Evolutionary conservation across 208 protist species (phyloP).

Genomic region (Endotrypanum monterogeii): DNA sequence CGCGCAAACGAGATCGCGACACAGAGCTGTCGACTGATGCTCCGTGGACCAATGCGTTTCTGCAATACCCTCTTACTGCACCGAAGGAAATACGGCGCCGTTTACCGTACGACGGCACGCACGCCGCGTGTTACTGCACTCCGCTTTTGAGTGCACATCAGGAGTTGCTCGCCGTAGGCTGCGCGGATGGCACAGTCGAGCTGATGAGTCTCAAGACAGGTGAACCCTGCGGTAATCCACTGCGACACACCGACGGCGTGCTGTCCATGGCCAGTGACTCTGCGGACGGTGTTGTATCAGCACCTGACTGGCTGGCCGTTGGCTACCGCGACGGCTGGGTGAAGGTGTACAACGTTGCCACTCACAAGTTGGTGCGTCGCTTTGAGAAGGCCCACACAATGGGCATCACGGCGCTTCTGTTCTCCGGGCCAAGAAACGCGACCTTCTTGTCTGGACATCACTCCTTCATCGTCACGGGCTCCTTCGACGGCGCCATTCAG

Average conservation of each 20-base stretch:
- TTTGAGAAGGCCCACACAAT: slow-evolving; percentile 64
- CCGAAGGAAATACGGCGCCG: slow-evolving; percentile 34
- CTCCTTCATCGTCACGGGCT: slow-evolving; percentile 57
- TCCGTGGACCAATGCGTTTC: slow-evolving; percentile 33
- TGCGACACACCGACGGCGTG: slow-evolving; percentile 61
- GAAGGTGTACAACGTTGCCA: slow-evolving; percentile 76
- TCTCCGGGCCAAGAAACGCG: slow-evolving; percentile 43
- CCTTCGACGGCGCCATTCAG: slow-evolving; percentile 66
- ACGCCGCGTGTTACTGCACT: slow-evolving; percentile 35
- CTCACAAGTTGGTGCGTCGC: slow-evolving; percentile 68
- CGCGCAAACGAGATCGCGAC: slow-evolving; percentile 20
- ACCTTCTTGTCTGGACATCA: slow-evolving; percentile 49
- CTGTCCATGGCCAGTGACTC: slow-evolving; percentile 40
- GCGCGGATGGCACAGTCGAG: slow-evolving; percentile 62
- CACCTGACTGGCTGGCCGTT: slow-evolving; percentile 60
- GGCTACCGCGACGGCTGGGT: slow-evolving; percentile 84
- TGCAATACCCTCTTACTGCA: slow-evolving; percentile 36
- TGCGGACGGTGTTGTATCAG: slow-evolving; percentile 15
- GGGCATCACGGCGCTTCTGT: slow-evolving; percentile 67
- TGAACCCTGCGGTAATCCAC: slow-evolving; percentile 27
- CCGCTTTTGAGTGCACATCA: slow-evolving; percentile 9
- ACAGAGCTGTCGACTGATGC: slow-evolving; percentile 2
- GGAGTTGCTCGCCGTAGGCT: slow-evolving; percentile 53
- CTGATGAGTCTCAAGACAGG: slow-evolving; percentile 43
- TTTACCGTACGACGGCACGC: slow-evolving; percentile 38